Evolutionary conservation across 257 asterid genomes (phyloP), one percentile per base, ranked within the genome.

Genomic region (Mitragyna speciosa): DNA sequence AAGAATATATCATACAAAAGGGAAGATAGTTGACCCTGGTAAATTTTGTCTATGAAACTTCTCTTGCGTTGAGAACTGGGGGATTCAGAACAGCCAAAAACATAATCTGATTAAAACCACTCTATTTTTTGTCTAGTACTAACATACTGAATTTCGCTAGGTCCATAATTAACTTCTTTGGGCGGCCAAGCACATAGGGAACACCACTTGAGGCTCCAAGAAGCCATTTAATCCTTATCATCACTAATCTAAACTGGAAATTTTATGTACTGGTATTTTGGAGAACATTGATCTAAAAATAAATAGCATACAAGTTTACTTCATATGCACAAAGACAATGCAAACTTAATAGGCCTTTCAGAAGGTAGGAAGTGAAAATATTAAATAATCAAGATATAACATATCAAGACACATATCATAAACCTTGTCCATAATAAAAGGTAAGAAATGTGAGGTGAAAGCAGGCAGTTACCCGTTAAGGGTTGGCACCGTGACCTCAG

Each of bases 401-500:
- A 26, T 7, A 75, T 16, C 45, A 28, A 17, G 45, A 17, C 39
- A 75, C 17, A 9, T 17, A 49, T 47, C 10, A 33, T 6, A 36
- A 48, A 33, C 24, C 49, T 39, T 22, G 51, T 19, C 12, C 7
- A 54, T 10, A 0, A 43, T n/a, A 71, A 19, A 65, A 45, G 16
- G 36, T 10, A 73, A 20, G 0, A 36, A 67, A 28, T 5, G 22
- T n/a, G 47, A 20, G 39, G 70, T 68, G 20, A n/a, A 75, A 75
- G 61, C 30, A 39, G 54, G 51, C 76, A 79, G 54, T 88, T 91
- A 93, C 98, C 98, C 97, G 68, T 94, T 94, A 3, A 94, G 90
- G 65, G 96, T 88, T 82, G 98, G 98, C 68, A 92, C 73, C 0
- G 97, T 88, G 87, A 94, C 96, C 80, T 84, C 86, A 83, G 89